phyloP scores from a whole-genome alignment of 495 filamentous ascomycete genomes.

The Pseudoneurospora amorphoporcata region DNA sequence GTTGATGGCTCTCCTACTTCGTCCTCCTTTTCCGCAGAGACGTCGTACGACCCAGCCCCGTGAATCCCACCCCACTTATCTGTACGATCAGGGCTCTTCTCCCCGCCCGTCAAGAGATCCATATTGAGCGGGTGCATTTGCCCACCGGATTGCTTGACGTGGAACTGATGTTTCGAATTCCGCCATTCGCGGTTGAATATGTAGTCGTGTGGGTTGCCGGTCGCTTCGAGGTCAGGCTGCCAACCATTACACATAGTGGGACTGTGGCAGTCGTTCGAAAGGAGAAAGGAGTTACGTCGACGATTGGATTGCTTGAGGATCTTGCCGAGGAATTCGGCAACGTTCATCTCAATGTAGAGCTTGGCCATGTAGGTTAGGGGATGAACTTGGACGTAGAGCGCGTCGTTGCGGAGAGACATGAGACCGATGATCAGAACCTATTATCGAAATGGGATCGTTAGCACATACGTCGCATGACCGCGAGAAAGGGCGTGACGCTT shows the following conservation, averaged over 20 bases:
- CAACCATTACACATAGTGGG: background rate
- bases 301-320: conserved; percentile 14
- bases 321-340: conserved; percentile 39
- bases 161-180: background rate
- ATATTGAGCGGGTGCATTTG: conserved; percentile 10
- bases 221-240: background rate
- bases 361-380: conserved; percentile 41
- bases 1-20: background rate
- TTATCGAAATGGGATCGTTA: background rate
- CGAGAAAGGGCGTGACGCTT: background rate
- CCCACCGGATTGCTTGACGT: background rate
- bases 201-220: background rate
- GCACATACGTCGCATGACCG: background rate
- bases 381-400: conserved; percentile 41
- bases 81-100: background rate
- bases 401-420: conserved; percentile 21
- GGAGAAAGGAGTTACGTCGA: background rate
- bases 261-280: background rate
- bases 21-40: background rate
- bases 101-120: background rate
- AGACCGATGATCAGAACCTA: conserved; percentile 19
- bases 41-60: background rate
- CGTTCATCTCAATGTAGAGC: conserved; percentile 44
- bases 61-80: background rate
- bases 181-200: conserved; percentile 1